Percentiles rank a stretch among this genome's conserved stretches.
Evolutionary conservation across 179 eudicot genomes (phyloP).

Genomic region (Dionaea muscipula): DNA sequence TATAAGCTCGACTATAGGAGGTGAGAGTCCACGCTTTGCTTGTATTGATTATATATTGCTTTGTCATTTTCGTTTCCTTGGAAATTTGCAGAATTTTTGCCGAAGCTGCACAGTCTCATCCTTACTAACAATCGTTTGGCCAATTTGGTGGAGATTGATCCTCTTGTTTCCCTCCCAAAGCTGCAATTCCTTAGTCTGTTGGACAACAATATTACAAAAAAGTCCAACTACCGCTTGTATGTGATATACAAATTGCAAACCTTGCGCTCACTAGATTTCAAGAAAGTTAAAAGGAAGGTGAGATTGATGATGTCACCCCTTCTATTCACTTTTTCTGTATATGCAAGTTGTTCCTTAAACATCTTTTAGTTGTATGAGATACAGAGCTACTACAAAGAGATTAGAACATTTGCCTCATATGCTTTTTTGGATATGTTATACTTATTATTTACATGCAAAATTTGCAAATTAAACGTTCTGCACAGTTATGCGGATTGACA

Average conservation of each 20-base stretch:
- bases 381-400: too few relatives aligned
- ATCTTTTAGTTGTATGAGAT: neutral
- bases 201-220: constrained; percentile 80
- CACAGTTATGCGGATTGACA: too few relatives aligned
- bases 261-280: constrained; percentile 75
- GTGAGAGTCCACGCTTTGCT: constrained; percentile 18
- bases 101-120: constrained; percentile 77
- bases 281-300: constrained; percentile 84
- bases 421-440: too few relatives aligned
- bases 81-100: constrained; percentile 65
- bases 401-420: too few relatives aligned
- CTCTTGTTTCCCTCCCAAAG: constrained; percentile 76
- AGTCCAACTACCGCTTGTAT: constrained; percentile 82
- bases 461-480: too few relatives aligned
- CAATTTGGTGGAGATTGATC: constrained; percentile 92
- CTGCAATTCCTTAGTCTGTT: constrained; percentile 67
- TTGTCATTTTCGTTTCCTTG: constrained; percentile 1
- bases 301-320: constrained; percentile 4
- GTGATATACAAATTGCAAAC: constrained; percentile 56
- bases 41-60: neutral
- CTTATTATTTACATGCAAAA: too few relatives aligned
- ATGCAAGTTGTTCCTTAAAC: neutral
- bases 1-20: constrained; percentile 82
- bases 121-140: constrained; percentile 81
- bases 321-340: neutral